A percentile compares a stretch with the other conserved stretches of the same genome.
Evolutionary conservation across 139 green algal genomes (phyloP).

Genomic region (Chloropicon primus): DNA sequence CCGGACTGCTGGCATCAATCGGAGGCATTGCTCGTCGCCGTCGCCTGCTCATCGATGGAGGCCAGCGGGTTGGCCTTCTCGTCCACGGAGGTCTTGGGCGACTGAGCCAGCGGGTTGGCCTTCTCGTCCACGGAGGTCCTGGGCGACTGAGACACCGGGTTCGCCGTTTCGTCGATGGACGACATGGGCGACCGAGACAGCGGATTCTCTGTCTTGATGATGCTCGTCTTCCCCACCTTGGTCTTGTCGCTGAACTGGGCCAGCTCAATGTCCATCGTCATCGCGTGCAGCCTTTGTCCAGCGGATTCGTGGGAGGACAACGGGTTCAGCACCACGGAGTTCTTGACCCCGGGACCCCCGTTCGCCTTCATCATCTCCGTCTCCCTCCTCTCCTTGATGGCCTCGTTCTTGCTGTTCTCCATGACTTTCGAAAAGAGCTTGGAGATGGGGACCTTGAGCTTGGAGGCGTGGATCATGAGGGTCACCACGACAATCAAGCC

Average conservation of each 20-base stretch:
- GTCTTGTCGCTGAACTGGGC: neutral
- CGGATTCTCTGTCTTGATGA: neutral
- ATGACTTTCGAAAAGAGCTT: neutral
- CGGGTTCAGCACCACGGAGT: neutral
- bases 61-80: too few species aligned
- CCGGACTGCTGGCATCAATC: too few species aligned
- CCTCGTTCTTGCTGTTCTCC: neutral
- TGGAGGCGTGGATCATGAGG: neutral
- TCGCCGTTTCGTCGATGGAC: too few species aligned
- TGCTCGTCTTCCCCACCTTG: neutral
- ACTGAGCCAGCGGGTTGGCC: too few species aligned
- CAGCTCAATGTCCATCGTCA: neutral
- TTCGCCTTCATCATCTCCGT: neutral
- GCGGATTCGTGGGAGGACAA: neutral
- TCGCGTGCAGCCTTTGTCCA: neutral
- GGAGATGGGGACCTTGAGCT: neutral
- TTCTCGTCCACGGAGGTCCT: too few species aligned
- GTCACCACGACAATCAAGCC: neutral
- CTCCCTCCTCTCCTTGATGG: neutral
- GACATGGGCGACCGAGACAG: neutral
- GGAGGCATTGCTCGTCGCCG: too few species aligned
- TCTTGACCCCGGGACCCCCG: too few species aligned
- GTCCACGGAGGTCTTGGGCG: too few species aligned
- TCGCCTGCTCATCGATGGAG: too few species aligned
- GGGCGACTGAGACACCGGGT: too few species aligned